Base-by-base conservation (phyloP, 2,329 filamentous ascomycete genomes). In the Aspergillus latus region DNA sequence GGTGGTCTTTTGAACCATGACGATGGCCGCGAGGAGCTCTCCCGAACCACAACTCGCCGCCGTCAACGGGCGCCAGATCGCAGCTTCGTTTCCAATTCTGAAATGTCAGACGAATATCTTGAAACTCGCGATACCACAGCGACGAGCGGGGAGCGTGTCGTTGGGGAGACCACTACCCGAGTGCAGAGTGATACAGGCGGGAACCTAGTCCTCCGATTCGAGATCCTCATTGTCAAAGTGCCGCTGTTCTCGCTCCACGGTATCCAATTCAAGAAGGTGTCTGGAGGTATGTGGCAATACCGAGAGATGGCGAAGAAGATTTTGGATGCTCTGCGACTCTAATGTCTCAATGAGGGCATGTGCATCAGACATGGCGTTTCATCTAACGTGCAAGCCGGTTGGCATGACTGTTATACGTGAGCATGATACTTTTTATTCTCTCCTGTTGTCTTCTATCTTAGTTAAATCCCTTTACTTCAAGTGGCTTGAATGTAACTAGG, bases 291-390 rank as follows among this genome's bases (percentile, higher is more conserved):
- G 57, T 97, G 93, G 92, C 92, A 97, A 74, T 99, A 96, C 78
- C 96, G 97, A 80, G 93, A 90, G 69, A 95, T 97, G 92, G 94
- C 94, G 36, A 92, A 96, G 75, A 92, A 92, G 66, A 97, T 99
- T 67, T 79, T 99, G 64, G 86, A 88, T 69, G 92, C 94, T 72
- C 77, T 99, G 64, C 86, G 87, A 69, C 82, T 97, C 61, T 96
- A 49, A 45, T 52, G 30, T 16, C 34, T 39, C 15, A 34, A 61
- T 53, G 49, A 53, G 21, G 57, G 32, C 45, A 61, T 48, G 49
- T 54, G 56, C 51, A 65, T 62, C 43, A 52, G 55, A 52, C 47
- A 36, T 51, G 42, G 34, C 16, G 8, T 45, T 52, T 45, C 26
- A 49, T 52, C 29, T 56, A 61, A 57, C 49, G 49, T 54, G 37